These are phyloP conservation scores for Amauroascus verrucosus DNA, from an alignment of 2,329 filamentous ascomycete species.

Conservation along the genomic window DNA sequence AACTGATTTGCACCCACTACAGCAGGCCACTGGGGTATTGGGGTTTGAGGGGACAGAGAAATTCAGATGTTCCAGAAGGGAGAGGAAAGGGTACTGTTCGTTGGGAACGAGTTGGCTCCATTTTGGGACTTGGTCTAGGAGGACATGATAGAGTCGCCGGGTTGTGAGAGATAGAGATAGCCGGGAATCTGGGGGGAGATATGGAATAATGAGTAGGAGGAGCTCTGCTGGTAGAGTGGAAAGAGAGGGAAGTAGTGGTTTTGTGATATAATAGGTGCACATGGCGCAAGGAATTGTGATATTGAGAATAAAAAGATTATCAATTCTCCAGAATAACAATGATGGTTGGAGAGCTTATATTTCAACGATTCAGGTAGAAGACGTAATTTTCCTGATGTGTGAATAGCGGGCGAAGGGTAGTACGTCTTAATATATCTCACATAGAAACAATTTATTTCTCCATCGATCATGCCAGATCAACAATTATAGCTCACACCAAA, in stretches of 20 bases:
- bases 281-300: background rate
- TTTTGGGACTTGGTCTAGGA: conserved; percentile 1
- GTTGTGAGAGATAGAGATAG: conserved; percentile 4
- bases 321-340: background rate
- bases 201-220: conserved; percentile 7
- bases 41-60: background rate
- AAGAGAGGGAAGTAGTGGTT: conserved; percentile 4
- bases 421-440: too few species aligned
- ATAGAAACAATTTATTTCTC: too few species aligned
- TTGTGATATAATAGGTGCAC: background rate
- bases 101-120: background rate
- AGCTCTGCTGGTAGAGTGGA: conserved; percentile 13
- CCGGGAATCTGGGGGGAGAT: conserved; percentile 9
- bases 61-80: conserved; percentile 6
- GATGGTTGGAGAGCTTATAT: too few species aligned
- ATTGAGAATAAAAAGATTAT: background rate
- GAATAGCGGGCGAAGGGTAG: too few species aligned
- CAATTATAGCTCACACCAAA: background rate
- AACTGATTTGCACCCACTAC: conserved; percentile 7
- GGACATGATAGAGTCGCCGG: conserved; percentile 9
- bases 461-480: background rate
- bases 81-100: conserved; percentile 6
- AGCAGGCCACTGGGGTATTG: conserved; percentile 12
- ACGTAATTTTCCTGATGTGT: background rate
- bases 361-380: too few species aligned